phyloP scores from a whole-genome alignment of 228 moss, liverwort and hornwort species.

The Sphagnum magellanicum region DNA sequence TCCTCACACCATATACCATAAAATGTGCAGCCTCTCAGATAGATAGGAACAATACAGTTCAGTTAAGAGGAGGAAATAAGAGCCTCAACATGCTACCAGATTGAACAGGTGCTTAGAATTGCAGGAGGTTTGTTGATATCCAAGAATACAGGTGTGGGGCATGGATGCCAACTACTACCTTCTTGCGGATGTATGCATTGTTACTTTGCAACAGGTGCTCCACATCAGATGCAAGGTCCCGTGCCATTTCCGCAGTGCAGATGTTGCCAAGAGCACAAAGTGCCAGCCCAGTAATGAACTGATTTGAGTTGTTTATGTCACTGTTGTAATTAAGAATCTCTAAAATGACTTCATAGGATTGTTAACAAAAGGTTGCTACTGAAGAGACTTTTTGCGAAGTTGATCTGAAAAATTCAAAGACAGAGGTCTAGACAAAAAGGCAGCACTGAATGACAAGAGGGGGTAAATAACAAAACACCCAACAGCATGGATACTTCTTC shows the following conservation, averaged over 20 bases:
- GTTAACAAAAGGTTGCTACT: no score
- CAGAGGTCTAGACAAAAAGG: no score
- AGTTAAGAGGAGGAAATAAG: no score
- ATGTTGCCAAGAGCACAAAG: conserved; percentile 92
- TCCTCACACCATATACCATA: no score
- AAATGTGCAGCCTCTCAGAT: no score
- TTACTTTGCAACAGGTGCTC: conserved; percentile 68
- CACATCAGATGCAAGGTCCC: conserved; percentile 79
- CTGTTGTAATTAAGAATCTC: conserved; percentile 60
- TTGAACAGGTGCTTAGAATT: no score
- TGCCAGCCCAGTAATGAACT: conserved; percentile 83
- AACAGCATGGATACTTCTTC: conserved; percentile 64
- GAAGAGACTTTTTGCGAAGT: no score
- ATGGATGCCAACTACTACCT: conserved; percentile 33
- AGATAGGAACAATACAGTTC: no score
- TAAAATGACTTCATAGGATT: not conserved
- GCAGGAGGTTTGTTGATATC: not conserved
- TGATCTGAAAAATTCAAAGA: no score
- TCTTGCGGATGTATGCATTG: conserved; percentile 91
- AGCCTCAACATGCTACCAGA: no score
- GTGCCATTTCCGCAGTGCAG: conserved; percentile 87
- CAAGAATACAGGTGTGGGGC: not conserved
- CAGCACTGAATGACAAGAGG: no score
- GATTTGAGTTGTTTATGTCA: conserved; percentile 84
- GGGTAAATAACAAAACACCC: not conserved